Base-by-base conservation (phyloP, 2,329 filamentous ascomycete genomes). In the Akanthomyces muscarius region DNA sequence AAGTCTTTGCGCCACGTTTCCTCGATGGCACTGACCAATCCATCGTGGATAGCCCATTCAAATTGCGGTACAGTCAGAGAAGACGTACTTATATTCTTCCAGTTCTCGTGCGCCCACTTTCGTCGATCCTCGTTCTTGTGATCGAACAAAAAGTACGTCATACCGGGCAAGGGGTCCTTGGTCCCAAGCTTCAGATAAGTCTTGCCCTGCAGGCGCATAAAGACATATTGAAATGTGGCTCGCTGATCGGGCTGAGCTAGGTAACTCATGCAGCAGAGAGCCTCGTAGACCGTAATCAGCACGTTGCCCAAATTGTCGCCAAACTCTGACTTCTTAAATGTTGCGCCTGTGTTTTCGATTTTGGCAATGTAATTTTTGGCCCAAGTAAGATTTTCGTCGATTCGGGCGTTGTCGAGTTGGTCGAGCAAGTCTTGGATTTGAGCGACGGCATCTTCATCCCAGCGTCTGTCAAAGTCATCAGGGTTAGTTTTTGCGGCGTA, bases 201-300 rank as follows among this genome's bases (percentile, higher is more conserved):
- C 70, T 89, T 93, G 16, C 86, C 86, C 60, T 77, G 76, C 2
- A 96, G 86, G 25, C 92, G 83, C 68, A 86, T 82, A 73, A 98
- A 97, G 13, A 96, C 91, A 68, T 83, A 86, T 72, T 97, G 90
- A 72, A 98, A 97, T 67, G 87, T 72, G 0, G 72, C 69, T 3
- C 82, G 78, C 66, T 81, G 80, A 4, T 81, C 79, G 1, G 81
- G 78, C n/a, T 79, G 68, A 51, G 76, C 82, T 65, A 97, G 80
- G 71, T 96, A 92, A 0, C 89, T 83, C 67, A 92, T 86, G 73
- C 90, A 96, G 73, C 92, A 96, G 58, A 98, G 78, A 0, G 90
- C 89, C 73, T 98, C 94, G 69, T 96, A 97, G 36, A 98, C 85
- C 13, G 91, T 89, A 64, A 95, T 84, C 57, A 96, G 84, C 7